These are phyloP conservation scores for Lagenidium giganteum DNA, from an alignment of 352 stramenopile species.

Conservation along the genomic window DNA sequence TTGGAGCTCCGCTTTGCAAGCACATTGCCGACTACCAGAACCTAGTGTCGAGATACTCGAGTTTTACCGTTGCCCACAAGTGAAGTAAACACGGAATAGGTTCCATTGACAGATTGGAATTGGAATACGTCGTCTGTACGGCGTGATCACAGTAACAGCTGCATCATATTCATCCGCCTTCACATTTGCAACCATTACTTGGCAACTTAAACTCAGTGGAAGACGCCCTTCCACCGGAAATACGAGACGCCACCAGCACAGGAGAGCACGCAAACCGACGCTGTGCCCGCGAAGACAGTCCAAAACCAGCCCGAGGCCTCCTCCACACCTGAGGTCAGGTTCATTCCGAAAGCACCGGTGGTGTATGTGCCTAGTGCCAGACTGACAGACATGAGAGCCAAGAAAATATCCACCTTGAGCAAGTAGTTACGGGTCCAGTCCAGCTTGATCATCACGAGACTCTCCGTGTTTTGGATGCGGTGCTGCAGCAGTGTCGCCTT, in stretches of 20 bases:
- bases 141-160: no score
- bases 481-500: constrained; percentile 48
- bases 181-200: no score
- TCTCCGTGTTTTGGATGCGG: constrained; percentile 60
- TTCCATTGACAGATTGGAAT: no score
- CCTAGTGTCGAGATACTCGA: no score
- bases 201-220: no score
- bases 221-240: constrained; percentile 42
- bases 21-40: no score
- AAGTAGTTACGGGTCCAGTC: constrained; percentile 63
- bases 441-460: constrained; percentile 53
- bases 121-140: no score
- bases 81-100: no score
- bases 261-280: constrained; percentile 31
- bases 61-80: no score
- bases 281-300: constrained; percentile 33
- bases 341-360: constrained; percentile 57
- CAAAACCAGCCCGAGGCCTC: constrained; percentile 38
- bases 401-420: constrained; percentile 47
- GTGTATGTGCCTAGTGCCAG: constrained; percentile 44
- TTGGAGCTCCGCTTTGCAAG: no score
- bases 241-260: constrained; percentile 35
- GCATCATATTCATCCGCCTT: no score
- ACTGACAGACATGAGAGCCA: constrained; percentile 44
- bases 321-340: constrained; percentile 39